A percentile compares a stretch with the other conserved stretches of the same genome.
Evolutionary conservation across 441 rosid species (phyloP).

Genomic region (Mallotus japonicus): DNA sequence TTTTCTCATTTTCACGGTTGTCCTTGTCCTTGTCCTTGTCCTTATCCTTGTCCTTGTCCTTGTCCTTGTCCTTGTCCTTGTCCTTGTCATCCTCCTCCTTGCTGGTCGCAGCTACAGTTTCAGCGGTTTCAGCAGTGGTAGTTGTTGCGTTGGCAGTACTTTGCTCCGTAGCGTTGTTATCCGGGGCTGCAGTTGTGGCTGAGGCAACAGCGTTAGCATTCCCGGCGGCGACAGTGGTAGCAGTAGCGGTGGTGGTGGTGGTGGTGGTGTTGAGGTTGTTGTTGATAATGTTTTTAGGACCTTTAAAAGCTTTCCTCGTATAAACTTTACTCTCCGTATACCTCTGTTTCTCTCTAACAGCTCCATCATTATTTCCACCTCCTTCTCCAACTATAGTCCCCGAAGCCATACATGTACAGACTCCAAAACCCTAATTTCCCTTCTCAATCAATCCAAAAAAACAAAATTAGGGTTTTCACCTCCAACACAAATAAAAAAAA

Average conservation of each 20-base stretch:
- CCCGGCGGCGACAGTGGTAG: not conserved
- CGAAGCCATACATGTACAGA: slow-evolving; percentile 82
- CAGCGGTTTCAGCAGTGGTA: not conserved
- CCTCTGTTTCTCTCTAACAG: slow-evolving; percentile 60
- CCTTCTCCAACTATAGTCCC: slow-evolving; percentile 68
- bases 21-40: not conserved
- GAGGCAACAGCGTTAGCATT: not conserved
- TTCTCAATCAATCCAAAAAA: not conserved
- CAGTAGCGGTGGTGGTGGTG: slow-evolving; percentile 13
- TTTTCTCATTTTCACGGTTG: not conserved
- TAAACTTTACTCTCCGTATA: slow-evolving; percentile 63
- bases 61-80: too few relatives aligned
- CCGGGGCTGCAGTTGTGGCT: too few relatives aligned
- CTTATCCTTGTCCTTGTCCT: too few relatives aligned
- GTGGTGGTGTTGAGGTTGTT: slow-evolving; percentile 11
- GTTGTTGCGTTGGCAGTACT: slow-evolving; percentile 1
- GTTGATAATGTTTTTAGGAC: slow-evolving; percentile 36
- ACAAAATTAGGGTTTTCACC: slow-evolving; percentile 28
- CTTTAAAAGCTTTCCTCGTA: slow-evolving; percentile 69
- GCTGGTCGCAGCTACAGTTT: not conserved
- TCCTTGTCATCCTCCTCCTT: too few relatives aligned
- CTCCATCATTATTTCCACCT: slow-evolving; percentile 44
- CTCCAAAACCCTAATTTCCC: slow-evolving; percentile 54
- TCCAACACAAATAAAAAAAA: not conserved
- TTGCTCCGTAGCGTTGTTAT: not conserved